A percentile compares a stretch with the other conserved stretches of the same genome.
These are phyloP conservation scores for Neopestalotiopsis sp. DNA, from an alignment of 2,329 filamentous ascomycete genomes.

Conservation along the genomic window DNA sequence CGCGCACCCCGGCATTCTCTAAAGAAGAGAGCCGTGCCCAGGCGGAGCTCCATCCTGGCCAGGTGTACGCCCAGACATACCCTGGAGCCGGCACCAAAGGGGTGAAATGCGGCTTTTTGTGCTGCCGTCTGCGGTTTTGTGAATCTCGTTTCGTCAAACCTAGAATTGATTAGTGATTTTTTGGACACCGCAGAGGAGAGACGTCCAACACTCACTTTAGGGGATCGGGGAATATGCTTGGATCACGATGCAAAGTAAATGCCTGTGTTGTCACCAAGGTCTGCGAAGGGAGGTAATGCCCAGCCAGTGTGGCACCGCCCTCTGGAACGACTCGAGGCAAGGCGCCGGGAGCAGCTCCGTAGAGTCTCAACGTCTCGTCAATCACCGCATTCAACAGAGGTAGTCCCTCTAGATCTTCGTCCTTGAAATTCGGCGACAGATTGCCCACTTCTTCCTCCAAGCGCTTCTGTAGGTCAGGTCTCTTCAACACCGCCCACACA, in stretches of 20 bases:
- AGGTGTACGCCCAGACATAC: constrained; percentile 8
- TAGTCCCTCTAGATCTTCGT: constrained; percentile 37
- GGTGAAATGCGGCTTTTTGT: constrained; percentile 3
- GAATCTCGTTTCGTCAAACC: constrained; percentile 11
- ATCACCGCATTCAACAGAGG: constrained; percentile 38
- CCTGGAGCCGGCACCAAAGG: neutral
- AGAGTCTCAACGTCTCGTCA: constrained; percentile 37
- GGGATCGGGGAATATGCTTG: constrained; percentile 37
- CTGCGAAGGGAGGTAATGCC: constrained; percentile 39
- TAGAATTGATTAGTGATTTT: neutral
- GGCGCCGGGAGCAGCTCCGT: constrained; percentile 35
- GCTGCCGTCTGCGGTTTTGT: neutral
- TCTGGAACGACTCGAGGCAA: constrained; percentile 39
- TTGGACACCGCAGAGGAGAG: too few species aligned
- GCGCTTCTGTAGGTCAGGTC: constrained; percentile 18
- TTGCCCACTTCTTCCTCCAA: constrained; percentile 26
- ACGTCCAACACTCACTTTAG: neutral
- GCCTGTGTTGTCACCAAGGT: constrained; percentile 40
- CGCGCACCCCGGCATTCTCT: neutral
- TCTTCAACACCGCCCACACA: constrained; percentile 30
- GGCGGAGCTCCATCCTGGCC: constrained; percentile 5
- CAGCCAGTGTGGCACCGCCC: constrained; percentile 37
- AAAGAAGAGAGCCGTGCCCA: constrained; percentile 11
- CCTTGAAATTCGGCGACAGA: constrained; percentile 30
- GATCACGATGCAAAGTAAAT: constrained; percentile 45